Percentiles rank a stretch among this genome's conserved stretches.
Conservation (phyloP, 495 filamentous ascomycete genomes). For the Daldinia bambusicola region DNA sequence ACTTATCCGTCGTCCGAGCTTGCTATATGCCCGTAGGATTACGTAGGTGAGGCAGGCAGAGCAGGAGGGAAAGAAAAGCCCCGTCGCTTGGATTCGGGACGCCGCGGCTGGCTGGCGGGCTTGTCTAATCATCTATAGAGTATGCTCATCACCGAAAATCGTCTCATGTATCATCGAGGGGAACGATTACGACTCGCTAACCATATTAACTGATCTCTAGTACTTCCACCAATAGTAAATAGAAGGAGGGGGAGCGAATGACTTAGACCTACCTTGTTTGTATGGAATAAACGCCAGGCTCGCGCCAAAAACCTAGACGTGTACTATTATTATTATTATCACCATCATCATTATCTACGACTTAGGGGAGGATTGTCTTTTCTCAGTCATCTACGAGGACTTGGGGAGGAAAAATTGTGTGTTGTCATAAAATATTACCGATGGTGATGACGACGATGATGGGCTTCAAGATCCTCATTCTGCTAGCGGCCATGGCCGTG, state of each 20-base stretch:
- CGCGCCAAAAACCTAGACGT: slow-evolving; percentile 6
- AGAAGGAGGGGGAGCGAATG: not conserved
- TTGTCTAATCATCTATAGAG: not conserved
- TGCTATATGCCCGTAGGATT: not conserved
- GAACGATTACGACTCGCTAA: not conserved
- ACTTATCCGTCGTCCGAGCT: slow-evolving; percentile 8
- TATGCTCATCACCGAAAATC: not conserved
- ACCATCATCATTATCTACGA: not conserved
- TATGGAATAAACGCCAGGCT: not conserved
- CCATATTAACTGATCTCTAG: not conserved
- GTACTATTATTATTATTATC: no score
- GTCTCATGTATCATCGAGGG: not conserved
- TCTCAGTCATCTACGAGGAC: not conserved
- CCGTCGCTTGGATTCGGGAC: not conserved
- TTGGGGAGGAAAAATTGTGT: not conserved
- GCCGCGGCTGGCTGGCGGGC: not conserved
- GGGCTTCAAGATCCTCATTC: slow-evolving; percentile 8
- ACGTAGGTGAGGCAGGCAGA: not conserved
- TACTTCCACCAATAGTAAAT: not conserved
- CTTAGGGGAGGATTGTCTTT: not conserved
- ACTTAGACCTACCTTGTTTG: not conserved
- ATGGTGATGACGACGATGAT: slow-evolving; percentile 2
- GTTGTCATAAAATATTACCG: no score
- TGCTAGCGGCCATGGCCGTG: slow-evolving; percentile 15
- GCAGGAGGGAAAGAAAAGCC: not conserved